Percentiles rank a stretch among this genome's conserved stretches.
phyloP scores from a whole-genome alignment of 139 green algal genomes.

The Chlamydomonas sphaeroides region DNA sequence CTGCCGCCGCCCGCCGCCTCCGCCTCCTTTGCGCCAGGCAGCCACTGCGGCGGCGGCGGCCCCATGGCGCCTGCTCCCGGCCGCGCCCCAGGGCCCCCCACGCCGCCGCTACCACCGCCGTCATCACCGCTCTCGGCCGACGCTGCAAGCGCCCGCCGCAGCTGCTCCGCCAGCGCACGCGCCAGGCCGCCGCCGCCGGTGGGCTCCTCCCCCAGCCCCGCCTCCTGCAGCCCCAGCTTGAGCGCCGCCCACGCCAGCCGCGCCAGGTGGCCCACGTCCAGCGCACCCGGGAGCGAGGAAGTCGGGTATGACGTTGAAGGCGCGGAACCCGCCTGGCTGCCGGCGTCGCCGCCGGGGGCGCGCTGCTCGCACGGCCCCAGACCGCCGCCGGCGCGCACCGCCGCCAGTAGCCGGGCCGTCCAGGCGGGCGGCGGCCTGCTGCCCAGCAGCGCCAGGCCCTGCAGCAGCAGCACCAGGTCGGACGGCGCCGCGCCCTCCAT shows the following conservation, averaged over 20 bases:
- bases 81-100: too few relatives aligned
- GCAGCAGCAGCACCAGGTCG: conserved; percentile 30
- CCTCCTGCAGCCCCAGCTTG: neutral
- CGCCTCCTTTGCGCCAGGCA: too few relatives aligned
- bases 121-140: too few relatives aligned
- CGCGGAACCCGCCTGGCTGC: too few relatives aligned
- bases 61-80: too few relatives aligned
- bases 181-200: neutral
- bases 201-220: neutral
- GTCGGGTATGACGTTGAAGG: too few relatives aligned
- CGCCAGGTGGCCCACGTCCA: neutral
- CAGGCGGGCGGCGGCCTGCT: neutral
- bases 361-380: neutral
- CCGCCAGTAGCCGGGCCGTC: conserved; percentile 15
- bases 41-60: too few relatives aligned
- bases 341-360: too few relatives aligned
- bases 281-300: too few relatives aligned
- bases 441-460: conserved; percentile 5
- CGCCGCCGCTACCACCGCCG: too few relatives aligned
- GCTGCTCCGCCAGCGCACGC: neutral
- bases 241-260: conserved; percentile 17
- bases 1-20: neutral
- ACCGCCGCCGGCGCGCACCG: neutral
- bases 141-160: too few relatives aligned
- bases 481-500: neutral